Base-by-base conservation (phyloP, 2,329 filamentous ascomycete species). In the Hawksworthiomyces lignivorus region DNA sequence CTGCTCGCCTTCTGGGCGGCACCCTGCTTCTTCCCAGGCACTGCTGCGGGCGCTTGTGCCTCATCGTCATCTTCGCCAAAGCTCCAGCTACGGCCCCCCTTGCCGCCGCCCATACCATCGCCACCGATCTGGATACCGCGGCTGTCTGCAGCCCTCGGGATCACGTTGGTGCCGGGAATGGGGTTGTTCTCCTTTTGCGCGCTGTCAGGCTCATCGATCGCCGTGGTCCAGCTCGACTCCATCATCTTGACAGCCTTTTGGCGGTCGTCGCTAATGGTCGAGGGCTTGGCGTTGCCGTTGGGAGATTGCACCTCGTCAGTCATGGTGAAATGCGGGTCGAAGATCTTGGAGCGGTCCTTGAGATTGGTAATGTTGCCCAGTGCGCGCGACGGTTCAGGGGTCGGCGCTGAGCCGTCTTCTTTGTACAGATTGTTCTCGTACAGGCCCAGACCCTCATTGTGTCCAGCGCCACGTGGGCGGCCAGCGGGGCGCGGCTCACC, bases 371-470 rank as follows among this genome's bases (percentile, higher is more conserved):
- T 77, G 53, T 81, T 78, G 36, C 73, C 74, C 10, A 86, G 69
- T 9, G 81, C 62, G 12, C 64, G 58, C 37, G 64, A 61, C 11
- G 63, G 56, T 3, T 53, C 62, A 3, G 47, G 47, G 12, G 66
- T 56, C 10, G 57, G 50, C 22, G 56, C 61, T 29, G 55, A 56
- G 32, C 70, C 72, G 26, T 77, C 74, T 36, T 79, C 73, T 45
- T 75, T 72, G 56, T 82, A 82, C 26, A 92, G 58, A 45, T 85
- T 81, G 62, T 90, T 84, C 55, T 87, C 73, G 67, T 94, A 94
- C 33, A 94, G 69, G 21, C 75, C 72, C 32, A 82, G 67, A 7
- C 82, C 82, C 43, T 77, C 77, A 61, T 87, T 87, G 44, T 80
- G 73, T 28, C 63, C 70, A n/a, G 69, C 62, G 33, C 75, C 77